Evolutionary conservation across 2,329 filamentous ascomycete genomes (phyloP), one percentile per base, ranked within the genome.

Genomic region (Colletotrichum tropicicola): DNA sequence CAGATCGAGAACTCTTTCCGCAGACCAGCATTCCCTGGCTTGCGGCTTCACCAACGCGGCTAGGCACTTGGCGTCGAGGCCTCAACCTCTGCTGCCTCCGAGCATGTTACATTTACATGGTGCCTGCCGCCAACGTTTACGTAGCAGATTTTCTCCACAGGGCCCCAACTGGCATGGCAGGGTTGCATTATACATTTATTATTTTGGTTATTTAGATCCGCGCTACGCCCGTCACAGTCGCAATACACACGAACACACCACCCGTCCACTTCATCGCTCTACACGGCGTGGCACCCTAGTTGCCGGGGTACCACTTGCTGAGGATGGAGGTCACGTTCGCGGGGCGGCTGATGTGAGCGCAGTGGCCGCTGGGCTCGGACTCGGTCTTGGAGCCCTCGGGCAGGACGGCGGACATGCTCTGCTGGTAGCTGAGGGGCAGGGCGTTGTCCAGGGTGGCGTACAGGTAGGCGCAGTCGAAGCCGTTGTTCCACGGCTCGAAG

Each of bases 401-500:
- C 23, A 66, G 37, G 5, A 58, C 52, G 19, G 39, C 68, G 49
- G 72, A 70, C 69, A 74, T 71, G n/a, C 59, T 52, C 10, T 68
- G 43, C 45, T 74, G 73, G 1, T 70, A 66, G 1, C 49, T 49
- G 2, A 71, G 37, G 7, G 69, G 65, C 1, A 74, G 32, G 6
- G 71, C 72, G 15, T 73, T 67, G 55, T 73, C 73, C 0, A 69
- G 35, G 2, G 71, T 69, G 37, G 68, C 70, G 21, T 69, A 70
- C 17, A 75, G 63, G 59, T 71, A 74, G 52, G 69, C 68, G 37
- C 64, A 70, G 27, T 70, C 66, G 6, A 75, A 68, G n/a, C 72
- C 70, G 25, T 72, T 68, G 17, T 69, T 69, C 73, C 73, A 75
- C 1, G 73, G 71, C 44, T 73, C 73, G 23, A 70, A 71, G n/a